Conservation (phyloP, 2,329 filamentous ascomycete species). For the Drechslerella stenobrocha region DNA sequence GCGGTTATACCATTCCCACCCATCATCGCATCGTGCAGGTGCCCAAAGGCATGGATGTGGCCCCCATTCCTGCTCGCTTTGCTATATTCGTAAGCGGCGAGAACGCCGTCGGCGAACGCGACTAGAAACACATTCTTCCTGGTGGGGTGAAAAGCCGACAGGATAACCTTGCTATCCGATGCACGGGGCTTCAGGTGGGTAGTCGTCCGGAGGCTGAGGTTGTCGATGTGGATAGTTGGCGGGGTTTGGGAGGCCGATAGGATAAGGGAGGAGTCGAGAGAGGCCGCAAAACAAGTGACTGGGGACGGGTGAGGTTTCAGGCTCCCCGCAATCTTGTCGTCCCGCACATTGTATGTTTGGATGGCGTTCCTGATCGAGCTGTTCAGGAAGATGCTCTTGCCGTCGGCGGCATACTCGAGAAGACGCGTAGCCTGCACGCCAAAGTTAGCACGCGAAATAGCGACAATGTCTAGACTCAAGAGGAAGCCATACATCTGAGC, state of each 20-base stretch:
- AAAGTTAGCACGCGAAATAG: conserved; percentile 6
- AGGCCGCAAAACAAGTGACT: conserved; percentile 51
- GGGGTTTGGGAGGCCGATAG: conserved; percentile 52
- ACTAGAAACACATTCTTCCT: conserved; percentile 51
- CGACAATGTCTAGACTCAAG: neutral
- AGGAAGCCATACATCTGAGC: conserved; percentile 49
- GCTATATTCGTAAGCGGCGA: conserved; percentile 53
- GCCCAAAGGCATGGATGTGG: conserved; percentile 52
- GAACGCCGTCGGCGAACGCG: conserved; percentile 52
- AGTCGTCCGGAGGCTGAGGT: conserved; percentile 51
- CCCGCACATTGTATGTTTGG: conserved; percentile 52
- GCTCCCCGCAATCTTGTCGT: conserved; percentile 51
- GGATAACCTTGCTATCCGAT: conserved; percentile 50
- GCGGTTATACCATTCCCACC: conserved; percentile 52
- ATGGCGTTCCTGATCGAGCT: conserved; percentile 52
- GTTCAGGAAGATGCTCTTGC: conserved; percentile 52
- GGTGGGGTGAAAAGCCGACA: conserved; percentile 52
- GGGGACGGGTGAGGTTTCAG: conserved; percentile 52
- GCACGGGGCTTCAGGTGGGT: conserved; percentile 50
- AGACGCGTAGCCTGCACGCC: conserved; percentile 45
- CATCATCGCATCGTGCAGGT: conserved; percentile 51
- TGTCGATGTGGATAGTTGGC: conserved; percentile 51
- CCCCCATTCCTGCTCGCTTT: conserved; percentile 49
- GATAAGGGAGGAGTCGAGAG: conserved; percentile 52
- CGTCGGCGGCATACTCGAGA: conserved; percentile 52